Percentiles rank a stretch among this genome's conserved stretches.
These are phyloP conservation scores for Apophysomyces ossiformis DNA, from an alignment of 371 early-diverging fungal genomes.

Conservation along the genomic window DNA sequence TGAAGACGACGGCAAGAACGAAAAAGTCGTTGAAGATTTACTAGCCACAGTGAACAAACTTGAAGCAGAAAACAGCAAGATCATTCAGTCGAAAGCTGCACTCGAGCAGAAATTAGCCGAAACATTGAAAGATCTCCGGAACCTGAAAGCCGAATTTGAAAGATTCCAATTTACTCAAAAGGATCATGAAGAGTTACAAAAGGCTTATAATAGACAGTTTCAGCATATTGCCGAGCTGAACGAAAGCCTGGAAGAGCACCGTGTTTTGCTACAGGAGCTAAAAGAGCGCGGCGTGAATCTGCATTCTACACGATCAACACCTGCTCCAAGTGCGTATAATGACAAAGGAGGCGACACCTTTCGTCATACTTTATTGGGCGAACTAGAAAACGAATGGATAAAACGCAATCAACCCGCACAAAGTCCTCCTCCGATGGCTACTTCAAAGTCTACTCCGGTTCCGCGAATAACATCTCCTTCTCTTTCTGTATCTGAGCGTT, in stretches of 20 bases:
- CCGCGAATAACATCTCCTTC: neutral
- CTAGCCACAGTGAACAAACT: conserved; percentile 18
- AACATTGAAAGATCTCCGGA: conserved; percentile 27
- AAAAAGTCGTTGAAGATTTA: neutral
- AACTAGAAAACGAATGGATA: conserved; percentile 23
- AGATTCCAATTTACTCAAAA: conserved; percentile 23
- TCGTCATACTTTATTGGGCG: conserved; percentile 16
- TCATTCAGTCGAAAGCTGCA: conserved; percentile 39
- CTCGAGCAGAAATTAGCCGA: conserved; percentile 29
- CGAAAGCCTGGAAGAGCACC: conserved; percentile 37
- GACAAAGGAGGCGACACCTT: conserved; percentile 5
- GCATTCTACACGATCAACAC: conserved; percentile 11
- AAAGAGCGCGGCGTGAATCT: conserved; percentile 19
- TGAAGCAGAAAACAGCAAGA: conserved; percentile 34
- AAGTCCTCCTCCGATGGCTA: neutral
- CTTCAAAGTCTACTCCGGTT: neutral
- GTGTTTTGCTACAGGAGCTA: conserved; percentile 20
- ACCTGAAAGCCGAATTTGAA: conserved; percentile 28
- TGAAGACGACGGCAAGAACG: conserved; percentile 11
- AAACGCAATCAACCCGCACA: conserved; percentile 5
- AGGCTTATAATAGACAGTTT: conserved; percentile 31
- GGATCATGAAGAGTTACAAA: conserved; percentile 31
- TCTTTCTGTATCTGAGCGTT: neutral
- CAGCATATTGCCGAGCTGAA: conserved; percentile 32
- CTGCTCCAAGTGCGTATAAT: conserved; percentile 17